These are phyloP conservation scores for Lobosporangium transversale DNA, from an alignment of 192 early-diverging fungal genomes.

Conservation along the genomic window DNA sequence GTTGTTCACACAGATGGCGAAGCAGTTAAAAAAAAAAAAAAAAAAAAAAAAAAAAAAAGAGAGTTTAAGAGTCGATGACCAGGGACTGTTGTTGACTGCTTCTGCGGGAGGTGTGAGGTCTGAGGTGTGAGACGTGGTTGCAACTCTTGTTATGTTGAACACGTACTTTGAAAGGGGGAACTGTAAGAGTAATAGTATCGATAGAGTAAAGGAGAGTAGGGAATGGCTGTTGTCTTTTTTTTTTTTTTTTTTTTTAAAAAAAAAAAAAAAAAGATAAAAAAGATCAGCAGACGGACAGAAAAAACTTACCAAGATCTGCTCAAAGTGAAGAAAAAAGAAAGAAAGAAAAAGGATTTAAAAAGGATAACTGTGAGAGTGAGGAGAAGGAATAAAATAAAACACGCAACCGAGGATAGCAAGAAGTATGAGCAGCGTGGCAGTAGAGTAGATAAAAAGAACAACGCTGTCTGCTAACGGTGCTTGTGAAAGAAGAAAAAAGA, in stretches of 20 bases:
- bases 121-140: not conserved
- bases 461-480: no score
- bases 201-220: not conserved
- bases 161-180: not conserved
- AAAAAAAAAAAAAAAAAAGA: no score
- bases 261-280: not conserved
- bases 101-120: no score
- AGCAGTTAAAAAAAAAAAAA: no score
- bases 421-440: constrained; percentile 1
- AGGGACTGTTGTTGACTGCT: no score
- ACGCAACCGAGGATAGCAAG: no score
- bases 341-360: constrained; percentile 1
- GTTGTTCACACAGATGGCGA: no score
- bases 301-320: not conserved
- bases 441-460: not conserved
- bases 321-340: not conserved
- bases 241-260: not conserved
- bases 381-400: no score
- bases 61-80: no score
- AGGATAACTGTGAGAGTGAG: no score
- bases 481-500: not conserved
- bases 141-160: not conserved
- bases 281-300: not conserved
- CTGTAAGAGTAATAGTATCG: not conserved
- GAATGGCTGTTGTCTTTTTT: no score